phyloP scores from a whole-genome alignment of 768 basidiomycete genomes.

The Termitomyces sp. region DNA sequence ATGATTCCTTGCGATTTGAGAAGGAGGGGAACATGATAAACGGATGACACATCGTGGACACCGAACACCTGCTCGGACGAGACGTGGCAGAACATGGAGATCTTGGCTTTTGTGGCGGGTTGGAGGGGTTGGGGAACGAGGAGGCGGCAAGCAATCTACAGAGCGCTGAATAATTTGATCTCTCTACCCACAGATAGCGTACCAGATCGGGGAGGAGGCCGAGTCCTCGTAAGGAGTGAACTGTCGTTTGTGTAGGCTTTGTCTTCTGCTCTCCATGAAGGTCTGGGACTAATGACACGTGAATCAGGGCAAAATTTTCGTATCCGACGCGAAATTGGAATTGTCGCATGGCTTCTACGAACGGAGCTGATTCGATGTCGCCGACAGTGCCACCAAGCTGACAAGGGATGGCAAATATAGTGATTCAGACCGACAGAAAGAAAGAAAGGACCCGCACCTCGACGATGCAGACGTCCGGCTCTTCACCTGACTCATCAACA shows the following conservation, averaged over 20 bases:
- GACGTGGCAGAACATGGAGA: conserved; percentile 99
- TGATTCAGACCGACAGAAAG: background rate
- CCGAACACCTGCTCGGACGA: conserved; percentile 86
- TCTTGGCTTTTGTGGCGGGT: conserved; percentile 87
- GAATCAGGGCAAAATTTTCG: conserved; percentile 95
- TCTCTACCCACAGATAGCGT: conserved; percentile 22
- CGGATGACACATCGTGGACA: conserved; percentile 93
- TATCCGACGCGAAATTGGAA: conserved; percentile 98
- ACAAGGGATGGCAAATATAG: background rate
- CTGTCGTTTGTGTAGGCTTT: conserved; percentile 97
- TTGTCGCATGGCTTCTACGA: conserved; percentile 98
- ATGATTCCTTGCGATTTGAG: conserved; percentile 92
- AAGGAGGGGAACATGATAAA: conserved; percentile 95
- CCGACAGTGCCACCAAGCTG: conserved; percentile 98
- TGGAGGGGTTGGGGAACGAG: conserved; percentile 80
- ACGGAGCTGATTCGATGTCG: conserved; percentile 97
- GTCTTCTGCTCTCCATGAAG: conserved; percentile 99
- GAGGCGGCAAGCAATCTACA: conserved; percentile 89
- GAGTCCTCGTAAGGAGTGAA: conserved; percentile 88
- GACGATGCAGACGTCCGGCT: conserved; percentile 96
- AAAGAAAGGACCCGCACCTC: conserved; percentile 63
- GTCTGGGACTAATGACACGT: conserved; percentile 97
- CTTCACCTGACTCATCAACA: conserved; percentile 89
- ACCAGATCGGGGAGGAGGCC: conserved; percentile 93
- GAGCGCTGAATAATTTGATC: background rate